These are phyloP conservation scores for Myriosclerotinia duriaeana DNA, from an alignment of 2,329 filamentous ascomycete species.

Conservation along the genomic window DNA sequence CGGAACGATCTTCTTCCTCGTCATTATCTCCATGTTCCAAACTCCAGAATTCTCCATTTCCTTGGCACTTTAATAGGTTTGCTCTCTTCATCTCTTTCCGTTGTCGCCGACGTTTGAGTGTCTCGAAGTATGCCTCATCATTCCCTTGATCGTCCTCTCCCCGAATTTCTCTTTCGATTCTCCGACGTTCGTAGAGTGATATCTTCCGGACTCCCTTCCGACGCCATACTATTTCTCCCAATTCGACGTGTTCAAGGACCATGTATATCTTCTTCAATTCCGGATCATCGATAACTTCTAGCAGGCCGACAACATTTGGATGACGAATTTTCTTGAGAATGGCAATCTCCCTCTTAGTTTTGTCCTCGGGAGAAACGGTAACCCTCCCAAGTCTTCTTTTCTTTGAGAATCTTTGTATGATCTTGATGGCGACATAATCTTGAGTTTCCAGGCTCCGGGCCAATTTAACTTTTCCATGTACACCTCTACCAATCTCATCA, in stretches of 20 bases:
- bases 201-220: constrained; percentile 84
- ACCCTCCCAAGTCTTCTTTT: constrained; percentile 87
- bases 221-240: constrained; percentile 92
- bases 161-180: constrained; percentile 70
- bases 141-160: constrained; percentile 57
- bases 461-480: constrained; percentile 97
- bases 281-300: constrained; percentile 97
- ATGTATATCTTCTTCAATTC: constrained; percentile 98
- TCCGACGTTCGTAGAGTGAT: constrained; percentile 75
- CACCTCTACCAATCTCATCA: constrained; percentile 90
- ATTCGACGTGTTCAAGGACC: constrained; percentile 90
- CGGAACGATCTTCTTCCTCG: constrained; percentile 33
- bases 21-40: constrained; percentile 72
- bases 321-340: constrained; percentile 98
- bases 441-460: constrained; percentile 75
- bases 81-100: constrained; percentile 58
- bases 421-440: constrained; percentile 93
- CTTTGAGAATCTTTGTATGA: constrained; percentile 94
- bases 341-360: constrained; percentile 93
- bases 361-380: constrained; percentile 66
- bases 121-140: constrained; percentile 59
- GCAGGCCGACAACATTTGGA: constrained; percentile 90
- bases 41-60: constrained; percentile 73
- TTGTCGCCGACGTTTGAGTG: constrained; percentile 58
- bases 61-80: constrained; percentile 51